Evolutionary conservation across 352 stramenopile species (phyloP).

Genomic region (Pythium biforme): DNA sequence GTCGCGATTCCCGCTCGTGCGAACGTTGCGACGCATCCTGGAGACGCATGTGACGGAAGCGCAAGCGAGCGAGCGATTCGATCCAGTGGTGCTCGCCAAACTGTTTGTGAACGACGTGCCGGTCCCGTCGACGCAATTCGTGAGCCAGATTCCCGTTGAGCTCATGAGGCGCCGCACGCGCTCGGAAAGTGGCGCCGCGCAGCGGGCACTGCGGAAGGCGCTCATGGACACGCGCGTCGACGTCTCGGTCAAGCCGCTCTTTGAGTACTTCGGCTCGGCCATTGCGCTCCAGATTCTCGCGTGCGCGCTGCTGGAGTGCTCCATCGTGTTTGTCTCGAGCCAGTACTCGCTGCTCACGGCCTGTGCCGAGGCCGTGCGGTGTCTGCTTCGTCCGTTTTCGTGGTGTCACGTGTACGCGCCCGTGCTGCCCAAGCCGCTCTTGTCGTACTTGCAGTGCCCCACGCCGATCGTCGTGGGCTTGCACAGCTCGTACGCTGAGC

Average conservation of each 20-base stretch:
- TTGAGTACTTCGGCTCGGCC: conserved; percentile 66
- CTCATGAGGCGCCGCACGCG: conserved; percentile 33
- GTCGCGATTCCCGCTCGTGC: conserved; percentile 62
- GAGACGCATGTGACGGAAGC: conserved; percentile 34
- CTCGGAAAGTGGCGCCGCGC: conserved; percentile 42
- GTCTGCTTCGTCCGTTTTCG: conserved; percentile 82
- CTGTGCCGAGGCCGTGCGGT: conserved; percentile 82
- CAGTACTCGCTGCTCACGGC: conserved; percentile 82
- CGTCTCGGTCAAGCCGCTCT: conserved; percentile 63
- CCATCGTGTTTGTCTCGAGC: conserved; percentile 79
- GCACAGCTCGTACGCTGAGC: conserved; percentile 64
- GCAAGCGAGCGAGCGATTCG: conserved; percentile 40
- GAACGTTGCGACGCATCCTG: conserved; percentile 52
- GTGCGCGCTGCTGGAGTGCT: conserved; percentile 85
- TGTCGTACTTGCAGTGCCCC: conserved; percentile 89
- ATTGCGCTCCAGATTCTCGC: conserved; percentile 74
- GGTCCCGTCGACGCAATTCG: conserved; percentile 12
- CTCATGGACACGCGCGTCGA: conserved; percentile 55
- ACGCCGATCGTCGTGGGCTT: conserved; percentile 88
- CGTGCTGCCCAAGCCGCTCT: conserved; percentile 76
- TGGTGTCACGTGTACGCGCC: conserved; percentile 91
- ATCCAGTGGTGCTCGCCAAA: conserved; percentile 40
- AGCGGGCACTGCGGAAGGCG: conserved; percentile 33
- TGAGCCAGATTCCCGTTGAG: conserved; percentile 30
- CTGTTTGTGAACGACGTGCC: conserved; percentile 36